These are phyloP conservation scores for Botrytis fabae DNA, from an alignment of 2,329 filamentous ascomycete genomes.

Conservation along the genomic window DNA sequence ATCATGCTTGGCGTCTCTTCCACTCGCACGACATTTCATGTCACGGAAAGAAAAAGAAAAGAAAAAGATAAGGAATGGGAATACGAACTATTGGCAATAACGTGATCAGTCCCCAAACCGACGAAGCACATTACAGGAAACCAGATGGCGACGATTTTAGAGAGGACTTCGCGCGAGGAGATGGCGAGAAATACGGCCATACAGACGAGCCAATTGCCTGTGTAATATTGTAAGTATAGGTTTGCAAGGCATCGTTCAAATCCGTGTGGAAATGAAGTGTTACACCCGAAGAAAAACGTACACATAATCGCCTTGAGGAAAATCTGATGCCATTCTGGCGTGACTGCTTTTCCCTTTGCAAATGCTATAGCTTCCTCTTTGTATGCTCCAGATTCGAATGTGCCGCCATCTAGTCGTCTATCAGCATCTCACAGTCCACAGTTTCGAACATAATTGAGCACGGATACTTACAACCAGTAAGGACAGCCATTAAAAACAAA, in stretches of 20 bases:
- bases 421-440: neutral
- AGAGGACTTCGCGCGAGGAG: conserved; percentile 51
- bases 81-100: conserved; percentile 51
- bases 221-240: neutral
- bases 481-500: conserved; percentile 50
- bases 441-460: neutral
- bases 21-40: neutral
- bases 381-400: conserved; percentile 48
- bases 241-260: neutral
- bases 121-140: conserved; percentile 57
- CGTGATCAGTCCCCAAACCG: conserved; percentile 54
- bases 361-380: conserved; percentile 47
- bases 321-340: conserved; percentile 52
- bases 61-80: neutral
- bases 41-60: neutral
- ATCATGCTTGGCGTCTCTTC: neutral
- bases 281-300: conserved; percentile 25
- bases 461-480: conserved; percentile 48
- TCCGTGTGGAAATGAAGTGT: neutral
- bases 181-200: conserved; percentile 51
- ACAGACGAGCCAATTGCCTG: conserved; percentile 57
- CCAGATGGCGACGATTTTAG: conserved; percentile 58
- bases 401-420: conserved; percentile 45
- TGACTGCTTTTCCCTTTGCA: conserved; percentile 51
- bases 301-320: conserved; percentile 56